Evolutionary conservation across 768 basidiomycete genomes (phyloP).

Genomic region (Hypsizygus marmoreus): DNA sequence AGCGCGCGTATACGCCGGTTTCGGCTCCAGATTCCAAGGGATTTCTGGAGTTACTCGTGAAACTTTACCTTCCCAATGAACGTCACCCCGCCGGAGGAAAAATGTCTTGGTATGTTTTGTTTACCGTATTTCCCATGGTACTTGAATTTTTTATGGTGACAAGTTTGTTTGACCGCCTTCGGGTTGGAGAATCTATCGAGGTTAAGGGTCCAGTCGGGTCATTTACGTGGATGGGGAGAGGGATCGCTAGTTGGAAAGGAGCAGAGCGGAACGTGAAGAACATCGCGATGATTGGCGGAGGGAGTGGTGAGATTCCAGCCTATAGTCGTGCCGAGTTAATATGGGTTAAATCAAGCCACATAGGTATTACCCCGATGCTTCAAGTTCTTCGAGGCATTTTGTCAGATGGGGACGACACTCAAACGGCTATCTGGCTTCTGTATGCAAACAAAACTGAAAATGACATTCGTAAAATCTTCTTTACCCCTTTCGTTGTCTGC

Average conservation of each 20-base stretch:
- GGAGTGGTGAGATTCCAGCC: conserved; percentile 41
- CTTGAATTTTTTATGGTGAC: too few species aligned
- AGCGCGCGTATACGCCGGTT: conserved; percentile 64
- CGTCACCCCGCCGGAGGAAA: too few species aligned
- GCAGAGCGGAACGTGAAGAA: conserved; percentile 33
- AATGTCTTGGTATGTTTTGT: neutral
- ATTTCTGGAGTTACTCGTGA: conserved; percentile 55
- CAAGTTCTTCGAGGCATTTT: conserved; percentile 54
- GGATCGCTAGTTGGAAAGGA: conserved; percentile 38
- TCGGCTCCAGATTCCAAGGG: conserved; percentile 43
- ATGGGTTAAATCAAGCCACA: too few species aligned
- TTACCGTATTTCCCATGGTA: too few species aligned
- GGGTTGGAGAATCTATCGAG: conserved; percentile 50
- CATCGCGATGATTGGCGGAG: conserved; percentile 58
- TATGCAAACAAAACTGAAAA: conserved; percentile 46
- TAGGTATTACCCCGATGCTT: conserved; percentile 56
- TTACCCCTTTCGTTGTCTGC: too few species aligned
- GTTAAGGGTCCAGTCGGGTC: conserved; percentile 62
- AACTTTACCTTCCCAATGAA: too few species aligned
- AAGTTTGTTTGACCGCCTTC: conserved; percentile 43
- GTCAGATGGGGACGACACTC: conserved; percentile 34
- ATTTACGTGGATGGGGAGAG: conserved; percentile 52
- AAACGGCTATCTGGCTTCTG: conserved; percentile 47
- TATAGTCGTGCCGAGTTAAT: neutral
- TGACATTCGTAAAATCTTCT: too few species aligned